Conservation (phyloP, 1,284 basidiomycete genomes). For the Stygiomarasmius scandens region DNA sequence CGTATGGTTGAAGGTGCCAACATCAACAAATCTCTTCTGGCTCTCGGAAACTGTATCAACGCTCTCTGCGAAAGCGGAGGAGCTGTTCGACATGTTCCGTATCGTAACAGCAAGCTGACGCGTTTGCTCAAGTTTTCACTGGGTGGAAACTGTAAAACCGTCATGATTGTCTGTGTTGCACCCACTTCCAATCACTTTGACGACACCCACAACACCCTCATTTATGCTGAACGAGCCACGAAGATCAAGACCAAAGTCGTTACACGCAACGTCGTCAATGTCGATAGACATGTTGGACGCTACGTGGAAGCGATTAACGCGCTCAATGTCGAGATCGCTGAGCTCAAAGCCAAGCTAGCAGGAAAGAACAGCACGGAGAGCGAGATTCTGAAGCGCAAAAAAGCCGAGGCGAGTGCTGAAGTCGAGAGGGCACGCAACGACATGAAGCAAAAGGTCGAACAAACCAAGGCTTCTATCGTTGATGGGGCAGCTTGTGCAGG, state of each 20-base stretch:
- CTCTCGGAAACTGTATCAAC: slow-evolving; percentile 95
- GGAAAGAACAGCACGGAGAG: slow-evolving; percentile 66
- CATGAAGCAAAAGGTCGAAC: slow-evolving; percentile 68
- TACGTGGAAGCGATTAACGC: slow-evolving; percentile 94
- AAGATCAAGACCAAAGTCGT: slow-evolving; percentile 95
- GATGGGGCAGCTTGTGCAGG: slow-evolving; percentile 82
- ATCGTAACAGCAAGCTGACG: slow-evolving; percentile 96
- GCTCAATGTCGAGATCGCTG: slow-evolving; percentile 80
- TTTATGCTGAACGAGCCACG: slow-evolving; percentile 95
- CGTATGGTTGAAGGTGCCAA: slow-evolving; percentile 97
- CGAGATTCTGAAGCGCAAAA: slow-evolving; percentile 65
- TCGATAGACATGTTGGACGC: slow-evolving; percentile 89
- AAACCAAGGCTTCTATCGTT: slow-evolving; percentile 67
- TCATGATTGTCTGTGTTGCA: slow-evolving; percentile 96
- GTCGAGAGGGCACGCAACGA: slow-evolving; percentile 72
- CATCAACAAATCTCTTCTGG: slow-evolving; percentile 96
- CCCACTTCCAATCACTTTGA: slow-evolving; percentile 95
- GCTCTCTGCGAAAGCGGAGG: slow-evolving; percentile 91
- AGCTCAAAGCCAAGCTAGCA: slow-evolving; percentile 84
- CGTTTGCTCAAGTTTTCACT: slow-evolving; percentile 95
- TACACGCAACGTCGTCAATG: slow-evolving; percentile 91
- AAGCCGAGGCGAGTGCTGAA: slow-evolving; percentile 66
- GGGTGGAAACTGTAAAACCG: slow-evolving; percentile 96
- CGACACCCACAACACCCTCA: slow-evolving; percentile 95
- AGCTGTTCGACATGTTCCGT: slow-evolving; percentile 86